These are phyloP conservation scores for Penicillium waksmanii DNA, from an alignment of 495 filamentous ascomycete genomes.

Conservation along the genomic window DNA sequence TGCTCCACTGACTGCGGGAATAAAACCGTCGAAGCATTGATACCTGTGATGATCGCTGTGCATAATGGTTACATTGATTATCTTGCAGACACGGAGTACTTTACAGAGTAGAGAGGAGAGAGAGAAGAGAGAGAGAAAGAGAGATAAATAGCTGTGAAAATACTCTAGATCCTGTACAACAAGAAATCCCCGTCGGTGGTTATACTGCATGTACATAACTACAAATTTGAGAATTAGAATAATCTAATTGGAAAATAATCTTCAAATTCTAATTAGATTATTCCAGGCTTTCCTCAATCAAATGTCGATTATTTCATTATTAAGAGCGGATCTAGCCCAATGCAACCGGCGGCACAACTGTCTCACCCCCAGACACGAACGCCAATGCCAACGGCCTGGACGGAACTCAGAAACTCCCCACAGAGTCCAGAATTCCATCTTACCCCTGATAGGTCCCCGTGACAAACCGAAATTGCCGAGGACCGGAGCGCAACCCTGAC, in stretches of 20 bases:
- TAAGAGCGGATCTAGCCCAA: constrained; percentile 10
- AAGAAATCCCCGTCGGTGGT: neutral
- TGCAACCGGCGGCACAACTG: constrained; percentile 1
- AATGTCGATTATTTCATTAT: constrained; percentile 5
- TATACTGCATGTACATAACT: neutral
- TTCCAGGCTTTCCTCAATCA: neutral
- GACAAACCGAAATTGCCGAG: constrained; percentile 2
- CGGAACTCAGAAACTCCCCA: constrained; percentile 7
- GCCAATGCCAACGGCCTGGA: constrained; percentile 7
- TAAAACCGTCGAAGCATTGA: constrained; percentile 8
- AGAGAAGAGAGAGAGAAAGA: neutral
- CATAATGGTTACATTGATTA: neutral
- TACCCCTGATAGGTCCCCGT: constrained; percentile 5
- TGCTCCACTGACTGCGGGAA: constrained; percentile 8
- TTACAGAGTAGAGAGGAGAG: neutral
- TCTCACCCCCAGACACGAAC: constrained; percentile 15
- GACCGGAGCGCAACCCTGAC: neutral
- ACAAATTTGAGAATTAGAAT: neutral
- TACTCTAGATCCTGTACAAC: neutral
- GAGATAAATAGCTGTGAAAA: neutral
- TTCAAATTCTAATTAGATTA: neutral
- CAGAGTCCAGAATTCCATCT: constrained; percentile 4
- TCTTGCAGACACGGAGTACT: neutral
- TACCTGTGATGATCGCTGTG: neutral
- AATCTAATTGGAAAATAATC: neutral